Evolutionary conservation across 1,284 basidiomycete genomes (phyloP), one percentile per base, ranked within the genome.

Genomic region (Cutaneotrichosporon spelunceum): DNA sequence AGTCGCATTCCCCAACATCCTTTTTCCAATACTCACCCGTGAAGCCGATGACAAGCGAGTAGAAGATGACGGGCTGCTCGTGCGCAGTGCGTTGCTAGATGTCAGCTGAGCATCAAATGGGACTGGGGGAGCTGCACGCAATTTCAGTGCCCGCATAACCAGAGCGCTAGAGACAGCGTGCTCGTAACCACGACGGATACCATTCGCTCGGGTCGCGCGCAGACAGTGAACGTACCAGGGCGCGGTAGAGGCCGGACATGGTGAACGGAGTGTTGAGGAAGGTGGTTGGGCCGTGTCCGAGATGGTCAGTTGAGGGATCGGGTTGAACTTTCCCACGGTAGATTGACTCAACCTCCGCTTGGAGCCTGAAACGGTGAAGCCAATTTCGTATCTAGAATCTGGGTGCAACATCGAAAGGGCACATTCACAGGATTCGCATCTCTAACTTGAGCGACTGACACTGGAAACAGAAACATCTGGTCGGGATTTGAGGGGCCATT

Each of bases 11-110:
- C 2, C 7, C 30, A 33, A 33, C 13, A 14, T 29, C 19, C 39
- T n/a, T 42, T 19, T 5, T 1, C 2, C 19, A 19, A 42, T 7
- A 69, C 75, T 26, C 59, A 77, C 75, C 75, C 61, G 70, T 23
- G 42, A 81, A 73, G 49, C 93, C 93, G 63, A 96, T 80, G 57
- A 87, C 78, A 74, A 88, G 83, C 8, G 92, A 90, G 82, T 87
- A 96, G 82, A 95, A 94, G 78, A 96, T 86, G 72, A 91, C 89
- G 39, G 93, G 93, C 70, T 87, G 87, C 81, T 96, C 93, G 81
- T 97, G 94, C 39, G 93, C 91, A 72, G 88, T 85, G 64, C 88
- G 86, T 84, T 86, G 86, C 85, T 87, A 54, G 13, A 10, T 39
- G 61, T 66, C 26, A 66, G 64, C 49, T 44, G n/a, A 21, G 1